A percentile compares a stretch with the other conserved stretches of the same genome.
These are phyloP conservation scores for Linnemannia schmuckeri DNA, from an alignment of 192 early-diverging fungal genomes.

Conservation along the genomic window DNA sequence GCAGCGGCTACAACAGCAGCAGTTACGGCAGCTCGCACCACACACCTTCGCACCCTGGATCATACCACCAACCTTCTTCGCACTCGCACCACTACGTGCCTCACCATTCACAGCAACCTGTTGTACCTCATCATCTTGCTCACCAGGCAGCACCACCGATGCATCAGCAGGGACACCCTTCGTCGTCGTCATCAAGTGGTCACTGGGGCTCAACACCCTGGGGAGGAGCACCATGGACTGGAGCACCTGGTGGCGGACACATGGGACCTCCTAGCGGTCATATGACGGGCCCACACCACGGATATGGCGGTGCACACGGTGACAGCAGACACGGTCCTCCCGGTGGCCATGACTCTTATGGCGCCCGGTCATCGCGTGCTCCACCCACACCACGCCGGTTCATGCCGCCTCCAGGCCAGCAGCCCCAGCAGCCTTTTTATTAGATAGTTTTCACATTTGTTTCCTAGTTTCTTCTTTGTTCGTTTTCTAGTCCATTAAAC, in stretches of 20 bases:
- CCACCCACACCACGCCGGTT: conserved; percentile 50
- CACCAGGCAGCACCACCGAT: conserved; percentile 37
- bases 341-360: conserved; percentile 39
- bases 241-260: conserved; percentile 37
- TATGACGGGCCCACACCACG: conserved; percentile 50
- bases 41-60: conserved; percentile 28
- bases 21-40: conserved; percentile 9
- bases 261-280: conserved; percentile 48
- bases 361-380: conserved; percentile 44
- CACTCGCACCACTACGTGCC: conserved; percentile 45
- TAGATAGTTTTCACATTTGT: conserved; percentile 16
- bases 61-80: conserved; percentile 19
- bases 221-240: conserved; percentile 51
- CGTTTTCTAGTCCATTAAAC: neutral
- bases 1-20: conserved; percentile 34
- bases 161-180: conserved; percentile 30
- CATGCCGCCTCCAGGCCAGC: conserved; percentile 54
- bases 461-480: conserved; percentile 1
- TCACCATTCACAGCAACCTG: conserved; percentile 34
- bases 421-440: conserved; percentile 40
- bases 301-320: conserved; percentile 26
- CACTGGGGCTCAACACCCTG: conserved; percentile 50
- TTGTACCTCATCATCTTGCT: conserved; percentile 16
- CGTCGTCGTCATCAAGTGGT: conserved; percentile 30
- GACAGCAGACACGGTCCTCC: conserved; percentile 33